Conservation (phyloP, 805 yeast species). For the Metschnikowia colocasiae region DNA sequence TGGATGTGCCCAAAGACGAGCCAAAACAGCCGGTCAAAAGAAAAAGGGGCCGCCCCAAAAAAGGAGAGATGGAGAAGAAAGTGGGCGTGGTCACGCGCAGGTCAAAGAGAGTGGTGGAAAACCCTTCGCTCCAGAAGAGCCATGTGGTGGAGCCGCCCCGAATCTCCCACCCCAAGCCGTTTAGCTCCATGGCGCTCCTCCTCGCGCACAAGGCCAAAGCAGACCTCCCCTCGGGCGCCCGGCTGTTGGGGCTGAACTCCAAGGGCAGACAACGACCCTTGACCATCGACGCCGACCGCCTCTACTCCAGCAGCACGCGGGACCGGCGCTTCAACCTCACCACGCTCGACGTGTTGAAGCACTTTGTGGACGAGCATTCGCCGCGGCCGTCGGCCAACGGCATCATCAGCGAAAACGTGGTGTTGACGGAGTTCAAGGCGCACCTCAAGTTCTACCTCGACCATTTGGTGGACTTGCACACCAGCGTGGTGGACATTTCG, state of each 20-base stretch:
- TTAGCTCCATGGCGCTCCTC: constrained; percentile 12
- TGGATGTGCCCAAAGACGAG: neutral
- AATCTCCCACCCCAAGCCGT: constrained; percentile 9
- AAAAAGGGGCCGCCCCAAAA: constrained; percentile 18
- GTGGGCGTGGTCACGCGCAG: constrained; percentile 14
- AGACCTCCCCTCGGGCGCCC: neutral
- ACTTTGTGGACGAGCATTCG: constrained; percentile 28
- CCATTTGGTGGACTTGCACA: constrained; percentile 32
- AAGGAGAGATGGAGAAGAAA: constrained; percentile 11
- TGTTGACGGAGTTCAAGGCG: constrained; percentile 31
- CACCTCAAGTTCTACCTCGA: constrained; percentile 28
- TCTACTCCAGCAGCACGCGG: constrained; percentile 20
- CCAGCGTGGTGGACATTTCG: constrained; percentile 31
- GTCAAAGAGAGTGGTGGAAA: constrained; percentile 15
- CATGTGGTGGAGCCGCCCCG: constrained; percentile 3
- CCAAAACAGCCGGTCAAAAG: constrained; percentile 8
- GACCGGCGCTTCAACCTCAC: constrained; percentile 27
- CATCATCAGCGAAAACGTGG: constrained; percentile 20
- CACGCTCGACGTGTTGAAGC: constrained; percentile 37
- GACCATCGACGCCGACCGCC: constrained; percentile 27
- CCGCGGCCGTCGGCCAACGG: constrained; percentile 19
- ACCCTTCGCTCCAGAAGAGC: constrained; percentile 12
- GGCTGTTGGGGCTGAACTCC: constrained; percentile 17
- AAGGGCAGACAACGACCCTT: constrained; percentile 29
- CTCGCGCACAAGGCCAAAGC: constrained; percentile 6